Evolutionary conservation across 768 basidiomycete species (phyloP), one percentile per base, ranked within the genome.

Genomic region (Naganishia onofrii): DNA sequence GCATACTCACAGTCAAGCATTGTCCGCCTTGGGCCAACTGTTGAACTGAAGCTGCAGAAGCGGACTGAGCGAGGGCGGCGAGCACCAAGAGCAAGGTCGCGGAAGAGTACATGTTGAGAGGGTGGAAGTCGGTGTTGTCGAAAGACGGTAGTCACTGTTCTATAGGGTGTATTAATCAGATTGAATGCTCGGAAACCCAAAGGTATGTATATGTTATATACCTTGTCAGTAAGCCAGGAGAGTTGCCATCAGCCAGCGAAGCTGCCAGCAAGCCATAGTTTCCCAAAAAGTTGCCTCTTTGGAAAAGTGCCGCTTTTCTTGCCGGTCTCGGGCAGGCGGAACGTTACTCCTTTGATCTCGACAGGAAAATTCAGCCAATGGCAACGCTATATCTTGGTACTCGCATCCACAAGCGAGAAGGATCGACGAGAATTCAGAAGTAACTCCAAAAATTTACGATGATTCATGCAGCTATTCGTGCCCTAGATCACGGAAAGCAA

Each of bases 21-120:
- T 75, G 70, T 28, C 69, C 69, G 17, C 60, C 38, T 17, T 66
- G 66, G 10, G 57, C 55, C 19, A 75, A 53, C 10, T 70, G 52
- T 51, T 75, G 74, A 7, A 75, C 71, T 15, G 72, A 54, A 7
- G 53, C 58, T 23, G 69, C 74, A 17, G 51, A 17, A 34, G 68
- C 53, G 48, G 54, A 52, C 38, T 70, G 70, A 17, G 70, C 70
- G 28, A 75, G 46, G 34, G 70, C 68, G 51, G 72, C 71, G 36
- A 73, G 53, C 26, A 58, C 55, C 31, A 53, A 65, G 32, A 69
- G 32, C 10, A 69, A 56, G 36, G 68, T 48, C 36, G 58, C 53
- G 19, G 68, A 44, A 28, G 68, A 69, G 68, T 58, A 46, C 68
- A 69, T 69, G 12, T 17, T 68, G 60, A 5, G 9, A 7, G 29